Base-by-base conservation (phyloP, 371 early-diverging fungal species). In the Mortierella sp. region DNA sequence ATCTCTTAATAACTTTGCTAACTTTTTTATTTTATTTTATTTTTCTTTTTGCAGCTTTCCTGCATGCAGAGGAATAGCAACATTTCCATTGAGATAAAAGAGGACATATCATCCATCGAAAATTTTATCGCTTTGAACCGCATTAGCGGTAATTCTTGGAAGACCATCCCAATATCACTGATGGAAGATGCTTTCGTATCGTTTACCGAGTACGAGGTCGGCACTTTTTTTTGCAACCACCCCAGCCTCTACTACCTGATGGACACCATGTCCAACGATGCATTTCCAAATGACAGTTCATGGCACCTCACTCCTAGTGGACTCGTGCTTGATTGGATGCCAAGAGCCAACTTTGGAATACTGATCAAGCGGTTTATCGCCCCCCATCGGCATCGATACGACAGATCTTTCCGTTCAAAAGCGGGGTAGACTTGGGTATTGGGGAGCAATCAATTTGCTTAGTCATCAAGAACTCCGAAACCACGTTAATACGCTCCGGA, bases 401-500 rank as follows among this genome's bases (percentile, higher is more conserved):
- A 15, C 19, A 23, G 25, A 23, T 26, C 55, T 55, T 15, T 19
- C 19, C 19, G 26, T 15, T 25, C 55, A 23, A 18, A 23, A 55
- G 61, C 52, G 43, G 56, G 28, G 23, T 18, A 44, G 60, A 5
- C 61, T 30, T 25, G 56, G 53, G 9, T 11, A 55, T 18, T 30
- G 50, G 7, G 62, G 57, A 15, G 50, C 68, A 4, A 50, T 62
- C 69, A 57, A 57, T 57, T 4, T 47, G 23, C 26, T 68, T 14
- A 23, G 21, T n/a, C 56, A 47, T 7, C 61, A 56, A 9, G 69
- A 50, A 14, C 47, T 68, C 4, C 57, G 58, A 12, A 28, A 21
- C 51, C 69, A 68, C 29, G 43, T 68, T 26, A 68, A 62, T 51
- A n/a, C 57, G 25, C 57, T 68, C 7, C 69, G 69, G 50, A 4